Base-by-base conservation (phyloP, 2,329 filamentous ascomycete genomes). In the Biscogniauxia mediterranea region DNA sequence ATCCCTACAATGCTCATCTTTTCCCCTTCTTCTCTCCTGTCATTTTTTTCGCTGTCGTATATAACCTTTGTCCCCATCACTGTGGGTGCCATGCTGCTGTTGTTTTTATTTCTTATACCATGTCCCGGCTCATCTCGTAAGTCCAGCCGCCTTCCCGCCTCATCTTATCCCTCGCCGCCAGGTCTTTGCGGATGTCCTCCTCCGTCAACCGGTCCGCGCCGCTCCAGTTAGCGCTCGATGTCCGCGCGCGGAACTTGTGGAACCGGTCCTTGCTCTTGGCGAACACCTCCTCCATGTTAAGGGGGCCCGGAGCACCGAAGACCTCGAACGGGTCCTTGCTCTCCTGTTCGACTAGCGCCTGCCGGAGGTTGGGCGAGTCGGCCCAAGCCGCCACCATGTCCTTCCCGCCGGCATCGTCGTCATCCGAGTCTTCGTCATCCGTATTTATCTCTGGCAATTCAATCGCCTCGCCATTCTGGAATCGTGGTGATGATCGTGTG, bases 201-300 rank as follows among this genome's bases (percentile, higher is more conserved):
- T 89, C 85, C 0, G 90, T 84, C 68, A 99, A 81, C 57, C 82
- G 78, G 69, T 99, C 96, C 2, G 89, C 82, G 58, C 91, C 85
- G 71, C 85, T 89, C 95, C 95, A 99, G 78, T 97, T 96, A 42
- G 96, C 96, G 76, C 92, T 97, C 69, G 92, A 96, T 5, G 94
- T 97, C 59, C 95, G 85, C 56, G 91, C 89, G 19, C 96, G 87
- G 82, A 97, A 98, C 72, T 92, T 91, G 80, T 91, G 91, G 75
- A 91, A 87, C 66, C 90, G 82, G 59, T 94, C 92, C 75, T 93
- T 93, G 76, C 90, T 93, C 75, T 93, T 92, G 76, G 85, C 90
- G 78, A 99, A 99, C 32, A 97, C 93, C 73, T 98, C 93, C 71
- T 99, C 96, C 89, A 99, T 95, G 71, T 92, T 92, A 66, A 99